phyloP scores from a whole-genome alignment of 768 basidiomycete species.

The Lactifluus piperatus region DNA sequence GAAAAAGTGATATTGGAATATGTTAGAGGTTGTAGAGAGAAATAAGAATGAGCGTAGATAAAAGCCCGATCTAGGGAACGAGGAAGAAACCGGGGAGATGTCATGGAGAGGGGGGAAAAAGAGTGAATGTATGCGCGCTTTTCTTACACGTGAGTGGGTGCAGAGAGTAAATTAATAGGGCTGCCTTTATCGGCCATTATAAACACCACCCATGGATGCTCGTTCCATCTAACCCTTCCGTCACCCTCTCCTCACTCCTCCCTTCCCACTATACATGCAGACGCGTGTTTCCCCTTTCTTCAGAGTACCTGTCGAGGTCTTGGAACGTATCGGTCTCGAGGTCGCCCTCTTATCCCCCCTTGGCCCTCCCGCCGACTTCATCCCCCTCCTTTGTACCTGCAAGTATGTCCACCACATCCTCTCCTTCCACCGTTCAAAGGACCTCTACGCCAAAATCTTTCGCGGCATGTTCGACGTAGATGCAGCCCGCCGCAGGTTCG shows the following conservation, averaged over 20 bases:
- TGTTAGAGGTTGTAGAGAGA: not conserved
- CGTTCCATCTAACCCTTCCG: conserved; percentile 6
- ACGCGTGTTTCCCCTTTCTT: conserved; percentile 1
- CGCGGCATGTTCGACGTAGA: conserved; percentile 45
- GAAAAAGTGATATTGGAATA: not conserved
- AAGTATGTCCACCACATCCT: conserved; percentile 33
- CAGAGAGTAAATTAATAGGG: not conserved
- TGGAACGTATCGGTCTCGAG: conserved; percentile 45
- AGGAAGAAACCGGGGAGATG: not conserved
- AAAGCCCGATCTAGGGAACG: not conserved
- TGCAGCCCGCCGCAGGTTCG: conserved; percentile 45
- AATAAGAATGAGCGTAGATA: not conserved
- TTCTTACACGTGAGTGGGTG: too few species aligned
- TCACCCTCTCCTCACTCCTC: not conserved
- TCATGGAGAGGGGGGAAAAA: too few species aligned
- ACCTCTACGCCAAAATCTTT: conserved; percentile 49
- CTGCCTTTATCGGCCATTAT: conserved; percentile 12
- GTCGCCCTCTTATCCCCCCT: conserved; percentile 33
- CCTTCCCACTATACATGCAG: not conserved
- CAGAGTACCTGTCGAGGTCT: conserved; percentile 34
- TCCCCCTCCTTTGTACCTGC: conserved; percentile 42
- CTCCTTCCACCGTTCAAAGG: conserved; percentile 23
- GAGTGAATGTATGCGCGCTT: not conserved
- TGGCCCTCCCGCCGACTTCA: conserved; percentile 39
- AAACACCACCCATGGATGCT: conserved; percentile 11